Evolutionary conservation across 352 stramenopile species (phyloP).

Genomic region (Globisporangium acanthophoron): DNA sequence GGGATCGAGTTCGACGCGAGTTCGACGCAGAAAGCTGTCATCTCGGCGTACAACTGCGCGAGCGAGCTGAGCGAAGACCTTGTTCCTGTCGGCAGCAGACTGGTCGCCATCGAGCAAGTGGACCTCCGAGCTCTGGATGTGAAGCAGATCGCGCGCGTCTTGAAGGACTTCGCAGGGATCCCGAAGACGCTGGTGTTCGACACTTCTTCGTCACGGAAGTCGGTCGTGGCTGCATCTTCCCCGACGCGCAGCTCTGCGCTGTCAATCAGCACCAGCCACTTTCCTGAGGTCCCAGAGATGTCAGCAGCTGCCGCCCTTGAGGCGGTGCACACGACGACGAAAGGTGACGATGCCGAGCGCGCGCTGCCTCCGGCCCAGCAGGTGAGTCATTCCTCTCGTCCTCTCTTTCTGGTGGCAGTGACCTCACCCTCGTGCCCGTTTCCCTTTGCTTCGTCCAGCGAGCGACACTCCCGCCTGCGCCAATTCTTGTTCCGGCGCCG

Average conservation of each 20-base stretch:
- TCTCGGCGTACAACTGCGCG: conserved; percentile 17
- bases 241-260: no score
- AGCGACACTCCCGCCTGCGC: background rate
- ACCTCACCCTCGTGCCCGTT: background rate
- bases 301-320: no score
- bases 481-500: background rate
- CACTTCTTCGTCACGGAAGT: conserved; percentile 1
- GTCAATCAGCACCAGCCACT: no score
- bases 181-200: conserved; percentile 36
- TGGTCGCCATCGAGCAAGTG: conserved; percentile 41
- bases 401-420: no score
- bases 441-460: background rate
- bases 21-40: conserved; percentile 10
- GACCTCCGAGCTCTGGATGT: conserved; percentile 34
- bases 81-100: conserved; percentile 33
- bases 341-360: background rate
- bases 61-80: conserved; percentile 16
- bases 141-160: conserved; percentile 24
- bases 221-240: no score
- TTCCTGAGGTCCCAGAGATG: no score
- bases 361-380: background rate
- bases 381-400: background rate
- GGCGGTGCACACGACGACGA: no score
- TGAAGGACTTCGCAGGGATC: conserved; percentile 23
- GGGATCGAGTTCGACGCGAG: conserved; percentile 29